Evolutionary conservation across 2,329 filamentous ascomycete genomes (phyloP).

Genomic region (Mariannaea sp.): DNA sequence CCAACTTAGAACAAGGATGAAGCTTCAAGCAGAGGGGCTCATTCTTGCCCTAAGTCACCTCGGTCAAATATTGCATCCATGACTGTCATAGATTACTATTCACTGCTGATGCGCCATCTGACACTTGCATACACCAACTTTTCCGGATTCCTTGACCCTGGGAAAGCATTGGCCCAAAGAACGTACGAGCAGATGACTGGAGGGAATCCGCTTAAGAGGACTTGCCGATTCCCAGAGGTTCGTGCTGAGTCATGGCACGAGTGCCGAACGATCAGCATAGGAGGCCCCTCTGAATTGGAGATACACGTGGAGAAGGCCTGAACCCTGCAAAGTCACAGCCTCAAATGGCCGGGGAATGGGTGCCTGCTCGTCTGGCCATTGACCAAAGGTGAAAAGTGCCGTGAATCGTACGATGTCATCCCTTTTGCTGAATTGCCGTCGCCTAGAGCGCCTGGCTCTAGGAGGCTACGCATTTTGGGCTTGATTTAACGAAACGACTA

Average conservation of each 20-base stretch:
- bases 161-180: constrained; percentile 2
- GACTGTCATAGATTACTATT: neutral
- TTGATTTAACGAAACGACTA: too few relatives aligned
- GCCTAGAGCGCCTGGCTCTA: neutral
- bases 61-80: constrained; percentile 11
- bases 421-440: constrained; percentile 6
- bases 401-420: constrained; percentile 14
- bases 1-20: constrained; percentile 12
- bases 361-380: neutral
- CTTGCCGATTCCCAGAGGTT: constrained; percentile 7
- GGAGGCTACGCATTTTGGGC: neutral
- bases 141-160: constrained; percentile 2
- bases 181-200: too few relatives aligned
- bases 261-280: constrained; percentile 19
- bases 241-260: constrained; percentile 6
- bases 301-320: constrained; percentile 15
- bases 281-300: constrained; percentile 8
- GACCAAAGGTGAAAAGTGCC: constrained; percentile 3
- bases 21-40: constrained; percentile 5
- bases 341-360: neutral
- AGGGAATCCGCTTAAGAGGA: too few relatives aligned
- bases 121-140: constrained; percentile 8
- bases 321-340: constrained; percentile 10
- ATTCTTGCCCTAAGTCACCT: constrained; percentile 10
- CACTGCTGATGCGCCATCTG: constrained; percentile 4